Base-by-base conservation (phyloP, 1,139 yeast species). In the Candida albicans region DNA sequence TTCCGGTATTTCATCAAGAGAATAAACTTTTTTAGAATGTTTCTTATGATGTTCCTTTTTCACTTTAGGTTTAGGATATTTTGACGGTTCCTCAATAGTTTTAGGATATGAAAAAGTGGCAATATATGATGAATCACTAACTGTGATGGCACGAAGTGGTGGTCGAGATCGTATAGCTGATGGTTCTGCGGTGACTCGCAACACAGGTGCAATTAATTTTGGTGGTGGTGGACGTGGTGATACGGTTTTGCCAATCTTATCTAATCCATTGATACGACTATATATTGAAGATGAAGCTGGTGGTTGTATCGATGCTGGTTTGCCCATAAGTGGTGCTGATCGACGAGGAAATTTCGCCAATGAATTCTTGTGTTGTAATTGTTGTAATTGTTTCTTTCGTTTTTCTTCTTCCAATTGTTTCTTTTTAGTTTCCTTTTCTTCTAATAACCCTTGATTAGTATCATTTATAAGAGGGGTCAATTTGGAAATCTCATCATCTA, bases 1-100 rank as follows among this genome's bases (percentile, higher is more conserved):
- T 46, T 81, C 87, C 0, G 98, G 98, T 34, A 91, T 89, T 55
- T 91, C 97, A 37, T 84, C 89, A 34, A 80, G 57, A 1, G 81
- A 66, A 54, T 83, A 84, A 2, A 82, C 77, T 51, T 77, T 81
- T 56, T 83, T 84, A 8, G 82, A 73, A 15, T 75, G 75, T 53
- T 75, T 63, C 43, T 62, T 65, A 1, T 48, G 44, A n/a, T 49
- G 37, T 4, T 64, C 68, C 31, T 55, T 60, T 34, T 61, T 59
- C 26, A 63, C 56, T 33, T 58, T 79, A 6, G 81, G 78, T 57
- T 80, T 82, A 29, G 81, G 80, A 26, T 68, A 65, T 40, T 69
- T 56, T 7, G 65, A 55, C 5, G 67, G 65, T 31, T 59, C 63
- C 25, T 67, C 72, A 37, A 58, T 55, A 13, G 70, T 55, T 47